Evolutionary conservation across 106 monocot genomes (phyloP).

Genomic region (Gastrodia elata): DNA sequence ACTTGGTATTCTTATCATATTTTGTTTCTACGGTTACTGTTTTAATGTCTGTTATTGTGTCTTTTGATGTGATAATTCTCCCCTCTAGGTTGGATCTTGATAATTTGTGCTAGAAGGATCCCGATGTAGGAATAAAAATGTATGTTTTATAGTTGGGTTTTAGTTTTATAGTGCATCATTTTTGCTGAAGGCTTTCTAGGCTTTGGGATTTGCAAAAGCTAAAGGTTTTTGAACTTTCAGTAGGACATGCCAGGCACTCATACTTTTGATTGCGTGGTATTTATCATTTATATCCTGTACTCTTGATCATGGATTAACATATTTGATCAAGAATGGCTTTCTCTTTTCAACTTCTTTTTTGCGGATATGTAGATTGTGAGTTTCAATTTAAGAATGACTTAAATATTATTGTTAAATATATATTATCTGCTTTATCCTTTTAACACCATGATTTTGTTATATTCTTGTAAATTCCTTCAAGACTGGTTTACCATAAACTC

Average conservation of each 20-base stretch:
- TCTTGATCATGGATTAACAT: background rate
- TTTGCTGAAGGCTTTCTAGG: too few species aligned
- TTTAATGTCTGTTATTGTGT: background rate
- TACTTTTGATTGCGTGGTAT: too few species aligned
- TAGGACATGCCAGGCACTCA: too few species aligned
- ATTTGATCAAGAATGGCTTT: background rate
- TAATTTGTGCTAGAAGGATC: background rate
- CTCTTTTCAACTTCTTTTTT: background rate
- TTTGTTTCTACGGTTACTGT: background rate
- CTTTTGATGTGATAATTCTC: background rate
- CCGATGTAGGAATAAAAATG: background rate
- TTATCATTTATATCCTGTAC: too few species aligned
- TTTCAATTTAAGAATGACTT: background rate
- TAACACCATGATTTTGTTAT: background rate
- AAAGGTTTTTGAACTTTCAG: background rate
- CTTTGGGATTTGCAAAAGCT: too few species aligned
- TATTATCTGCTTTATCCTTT: background rate
- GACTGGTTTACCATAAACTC: background rate
- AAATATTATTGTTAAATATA: background rate
- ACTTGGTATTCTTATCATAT: too few species aligned
- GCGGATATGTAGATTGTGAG: background rate
- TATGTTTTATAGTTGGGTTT: background rate
- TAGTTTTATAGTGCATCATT: background rate
- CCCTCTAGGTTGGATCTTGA: background rate
- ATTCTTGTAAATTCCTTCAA: background rate